A percentile compares a stretch with the other conserved stretches of the same genome.
These are phyloP conservation scores for Metroxylon sagu DNA, from an alignment of 176 grass and related monocot genomes.

Conservation along the genomic window DNA sequence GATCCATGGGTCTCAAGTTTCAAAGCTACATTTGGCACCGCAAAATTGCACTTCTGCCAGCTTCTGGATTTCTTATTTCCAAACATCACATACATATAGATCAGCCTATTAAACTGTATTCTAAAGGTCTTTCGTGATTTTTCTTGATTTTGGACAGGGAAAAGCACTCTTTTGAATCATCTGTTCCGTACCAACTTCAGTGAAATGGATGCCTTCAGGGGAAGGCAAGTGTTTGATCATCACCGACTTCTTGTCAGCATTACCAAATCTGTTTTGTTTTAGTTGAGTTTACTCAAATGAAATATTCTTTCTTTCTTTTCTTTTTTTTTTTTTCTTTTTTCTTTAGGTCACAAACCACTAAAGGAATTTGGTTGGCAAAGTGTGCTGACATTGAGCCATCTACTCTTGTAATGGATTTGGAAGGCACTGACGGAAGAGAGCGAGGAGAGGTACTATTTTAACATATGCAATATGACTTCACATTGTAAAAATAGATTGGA, in stretches of 20 bases:
- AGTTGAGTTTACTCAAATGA: too few relatives aligned
- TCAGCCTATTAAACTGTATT: too few relatives aligned
- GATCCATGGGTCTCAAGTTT: too few relatives aligned
- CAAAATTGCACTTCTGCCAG: too few relatives aligned
- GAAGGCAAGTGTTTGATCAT: constrained; percentile 19
- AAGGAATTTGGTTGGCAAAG: constrained; percentile 32
- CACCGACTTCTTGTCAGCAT: background rate
- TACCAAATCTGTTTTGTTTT: too few relatives aligned
- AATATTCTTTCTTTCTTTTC: background rate
- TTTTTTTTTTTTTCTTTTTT: background rate
- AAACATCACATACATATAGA: too few relatives aligned
- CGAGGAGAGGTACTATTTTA: constrained; percentile 16
- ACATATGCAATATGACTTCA: too few relatives aligned
- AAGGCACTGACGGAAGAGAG: constrained; percentile 35
- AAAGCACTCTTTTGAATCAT: constrained; percentile 27
- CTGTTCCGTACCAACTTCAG: constrained; percentile 26
- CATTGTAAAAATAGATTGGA: too few relatives aligned
- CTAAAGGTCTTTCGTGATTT: background rate
- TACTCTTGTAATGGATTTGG: constrained; percentile 32
- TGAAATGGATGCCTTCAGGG: constrained; percentile 18
- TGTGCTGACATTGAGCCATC: constrained; percentile 8
- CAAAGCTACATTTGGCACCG: too few relatives aligned
- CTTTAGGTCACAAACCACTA: constrained; percentile 28
- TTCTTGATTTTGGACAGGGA: constrained; percentile 24
- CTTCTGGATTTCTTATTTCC: too few relatives aligned